Percentiles rank a stretch among this genome's conserved stretches.
These are phyloP conservation scores for Euphorbia corollata DNA, from an alignment of 441 rosid genomes.

Conservation along the genomic window DNA sequence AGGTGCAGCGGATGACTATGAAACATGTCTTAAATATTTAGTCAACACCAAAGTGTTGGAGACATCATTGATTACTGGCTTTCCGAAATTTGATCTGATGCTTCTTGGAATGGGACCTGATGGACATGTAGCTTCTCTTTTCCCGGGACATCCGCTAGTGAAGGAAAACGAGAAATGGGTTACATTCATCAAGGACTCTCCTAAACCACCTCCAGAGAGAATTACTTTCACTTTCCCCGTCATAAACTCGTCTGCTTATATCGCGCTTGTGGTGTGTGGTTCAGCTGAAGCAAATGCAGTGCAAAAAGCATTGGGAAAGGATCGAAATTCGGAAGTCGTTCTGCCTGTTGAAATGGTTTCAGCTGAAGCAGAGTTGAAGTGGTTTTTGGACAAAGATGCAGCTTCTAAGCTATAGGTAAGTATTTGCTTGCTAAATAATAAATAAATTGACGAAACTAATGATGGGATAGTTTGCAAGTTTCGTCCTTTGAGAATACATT, in stretches of 20 bases:
- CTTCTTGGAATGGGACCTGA: slow-evolving; percentile 90
- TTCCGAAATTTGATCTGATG: slow-evolving; percentile 75
- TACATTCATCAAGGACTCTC: slow-evolving; percentile 64
- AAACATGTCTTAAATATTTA: slow-evolving; percentile 55
- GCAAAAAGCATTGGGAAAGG: slow-evolving; percentile 38
- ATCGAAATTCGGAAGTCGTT: slow-evolving; percentile 25
- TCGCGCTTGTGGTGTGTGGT: slow-evolving; percentile 63
- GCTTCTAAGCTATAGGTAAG: slow-evolving; percentile 52
- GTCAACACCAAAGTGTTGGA: slow-evolving; percentile 33
- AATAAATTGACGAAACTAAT: background rate
- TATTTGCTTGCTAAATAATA: slow-evolving; percentile 3
- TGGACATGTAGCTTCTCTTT: slow-evolving; percentile 80
- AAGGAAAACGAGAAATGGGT: slow-evolving; percentile 68
- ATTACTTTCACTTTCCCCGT: slow-evolving; percentile 77
- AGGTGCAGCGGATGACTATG: slow-evolving; percentile 80
- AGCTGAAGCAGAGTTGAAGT: slow-evolving; percentile 63
- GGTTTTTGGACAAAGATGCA: slow-evolving; percentile 81
- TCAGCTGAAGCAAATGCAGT: slow-evolving; percentile 61
- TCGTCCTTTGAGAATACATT: too few species aligned
- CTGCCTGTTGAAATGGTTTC: slow-evolving; percentile 58
- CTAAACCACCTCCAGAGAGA: slow-evolving; percentile 77
- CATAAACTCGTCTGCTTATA: slow-evolving; percentile 62
- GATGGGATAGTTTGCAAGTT: too few species aligned
- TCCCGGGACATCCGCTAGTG: slow-evolving; percentile 66
- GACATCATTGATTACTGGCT: slow-evolving; percentile 32